phyloP scores from a whole-genome alignment of 2,329 filamentous ascomycete species.

The Domatiomyces catenatus region DNA sequence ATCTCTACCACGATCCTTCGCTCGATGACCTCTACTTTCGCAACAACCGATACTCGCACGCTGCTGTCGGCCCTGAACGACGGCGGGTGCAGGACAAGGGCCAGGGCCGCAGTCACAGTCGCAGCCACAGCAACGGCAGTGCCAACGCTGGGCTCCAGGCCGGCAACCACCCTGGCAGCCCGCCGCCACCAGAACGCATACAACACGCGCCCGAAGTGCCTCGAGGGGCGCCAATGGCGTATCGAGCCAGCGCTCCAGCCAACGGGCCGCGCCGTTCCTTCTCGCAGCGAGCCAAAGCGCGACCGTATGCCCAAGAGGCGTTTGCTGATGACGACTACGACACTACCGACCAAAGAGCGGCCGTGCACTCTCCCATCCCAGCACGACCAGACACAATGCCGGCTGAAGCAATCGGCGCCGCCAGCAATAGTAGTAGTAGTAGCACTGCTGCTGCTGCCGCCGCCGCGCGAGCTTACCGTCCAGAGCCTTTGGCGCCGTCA shows the following conservation, averaged over 20 bases:
- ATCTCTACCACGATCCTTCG: constrained; percentile 14
- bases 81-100: background rate
- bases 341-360: background rate
- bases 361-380: background rate
- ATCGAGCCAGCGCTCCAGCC: constrained; percentile 30
- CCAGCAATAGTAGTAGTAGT: constrained; percentile 7
- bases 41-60: background rate
- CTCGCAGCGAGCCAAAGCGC: constrained; percentile 16
- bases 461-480: background rate
- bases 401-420: constrained; percentile 6
- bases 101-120: background rate
- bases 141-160: background rate
- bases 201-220: constrained; percentile 44
- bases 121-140: background rate
- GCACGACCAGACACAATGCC: background rate
- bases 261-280: constrained; percentile 14
- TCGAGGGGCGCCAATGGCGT: constrained; percentile 43
- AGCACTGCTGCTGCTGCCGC: background rate
- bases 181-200: background rate
- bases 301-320: constrained; percentile 15
- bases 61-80: background rate
- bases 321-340: constrained; percentile 12
- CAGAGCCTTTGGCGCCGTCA: too few species aligned
- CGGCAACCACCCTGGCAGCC: background rate
- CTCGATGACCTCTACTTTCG: constrained; percentile 11